Base-by-base conservation (phyloP, 768 basidiomycete species). In the Leccinellum albellum region DNA sequence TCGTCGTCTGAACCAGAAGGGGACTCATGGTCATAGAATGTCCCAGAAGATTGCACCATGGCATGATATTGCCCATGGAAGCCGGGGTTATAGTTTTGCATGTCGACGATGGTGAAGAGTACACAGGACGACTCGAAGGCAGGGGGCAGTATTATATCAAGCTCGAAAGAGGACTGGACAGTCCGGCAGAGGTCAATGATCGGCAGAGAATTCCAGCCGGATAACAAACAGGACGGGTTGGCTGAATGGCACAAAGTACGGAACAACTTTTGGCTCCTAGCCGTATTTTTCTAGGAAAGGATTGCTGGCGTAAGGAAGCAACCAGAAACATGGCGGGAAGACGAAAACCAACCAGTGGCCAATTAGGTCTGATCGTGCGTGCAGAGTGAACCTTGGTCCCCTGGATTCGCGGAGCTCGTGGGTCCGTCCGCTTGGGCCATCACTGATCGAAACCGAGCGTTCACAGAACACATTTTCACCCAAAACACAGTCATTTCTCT, bases 1-100 rank as follows among this genome's bases (percentile, higher is more conserved):
- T 81, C 82, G 61, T 85, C 84, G 58, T 85, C 85, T 56, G 84
- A 84, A 56, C 77, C 80, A 7, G 82, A 79, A 64, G 78, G 74
- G 10, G 84, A 86, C 53, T 75, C 78, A 51, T 74, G 76, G 60
- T 80, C 80, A 54, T 80, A 66, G 58, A 73, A 64, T 50, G 67
- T 40, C 53, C 65, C 66, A 51, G 65, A 53, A 51, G 64, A 58
- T 40, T 72, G 72, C 56, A 73, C 56, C 51, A 70, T 59, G 48
- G 50, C 55, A 59, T 63, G 60, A 56, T 72, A 66, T 47, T 63
- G 59, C 12, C 60, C 64, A 40, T 61, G 56, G 55, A 53, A n/a
- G 40, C 61, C 59, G 45, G 61, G 56, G 59, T 64, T 60, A 60
- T 66, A 62, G 55, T 56, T 59, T 61, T 74, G 69, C 73, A 74